phyloP scores from a whole-genome alignment of 352 stramenopile genomes.

The Nothophytophthora sp. region DNA sequence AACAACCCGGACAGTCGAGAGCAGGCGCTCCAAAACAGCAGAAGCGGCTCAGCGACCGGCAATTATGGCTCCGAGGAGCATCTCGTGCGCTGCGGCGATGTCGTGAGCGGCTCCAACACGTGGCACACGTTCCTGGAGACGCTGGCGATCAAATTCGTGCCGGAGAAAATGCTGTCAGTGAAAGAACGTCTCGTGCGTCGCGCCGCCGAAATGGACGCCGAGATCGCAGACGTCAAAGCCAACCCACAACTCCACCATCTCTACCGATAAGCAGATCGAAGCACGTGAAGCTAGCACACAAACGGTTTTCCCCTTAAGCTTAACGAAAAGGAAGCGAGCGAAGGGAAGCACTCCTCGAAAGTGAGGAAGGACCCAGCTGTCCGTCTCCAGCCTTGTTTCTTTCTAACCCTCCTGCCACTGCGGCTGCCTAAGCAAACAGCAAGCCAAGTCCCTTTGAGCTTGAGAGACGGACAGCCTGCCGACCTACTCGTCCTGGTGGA shows the following conservation, averaged over 20 bases:
- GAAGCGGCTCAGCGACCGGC: conserved; percentile 1
- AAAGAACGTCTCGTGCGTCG: conserved; percentile 65
- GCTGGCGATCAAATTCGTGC: conserved; percentile 69
- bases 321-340: conserved; percentile 13
- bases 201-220: conserved; percentile 42
- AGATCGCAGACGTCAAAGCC: conserved; percentile 55
- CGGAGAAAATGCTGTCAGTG: conserved; percentile 57
- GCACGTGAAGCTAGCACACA: conserved; percentile 18
- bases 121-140: conserved; percentile 68
- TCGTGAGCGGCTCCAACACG: conserved; percentile 36
- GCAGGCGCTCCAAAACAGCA: conserved; percentile 4
- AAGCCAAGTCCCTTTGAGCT: conserved; percentile 11
- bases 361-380: conserved; percentile 22
- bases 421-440: conserved; percentile 18
- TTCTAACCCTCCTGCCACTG: conserved; percentile 22
- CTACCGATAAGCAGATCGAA: conserved; percentile 44
- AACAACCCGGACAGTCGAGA: conserved; percentile 54
- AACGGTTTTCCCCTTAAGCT: conserved; percentile 31
- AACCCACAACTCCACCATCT: conserved; percentile 66
- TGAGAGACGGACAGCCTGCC: conserved; percentile 14
- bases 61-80: conserved; percentile 3
- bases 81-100: conserved; percentile 32
- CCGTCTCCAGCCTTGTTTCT: conserved; percentile 39
- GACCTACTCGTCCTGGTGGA: conserved; percentile 81
- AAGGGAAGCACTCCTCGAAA: conserved; percentile 25